phyloP scores from a whole-genome alignment of 768 basidiomycete species.

The Calocera viscosa region DNA sequence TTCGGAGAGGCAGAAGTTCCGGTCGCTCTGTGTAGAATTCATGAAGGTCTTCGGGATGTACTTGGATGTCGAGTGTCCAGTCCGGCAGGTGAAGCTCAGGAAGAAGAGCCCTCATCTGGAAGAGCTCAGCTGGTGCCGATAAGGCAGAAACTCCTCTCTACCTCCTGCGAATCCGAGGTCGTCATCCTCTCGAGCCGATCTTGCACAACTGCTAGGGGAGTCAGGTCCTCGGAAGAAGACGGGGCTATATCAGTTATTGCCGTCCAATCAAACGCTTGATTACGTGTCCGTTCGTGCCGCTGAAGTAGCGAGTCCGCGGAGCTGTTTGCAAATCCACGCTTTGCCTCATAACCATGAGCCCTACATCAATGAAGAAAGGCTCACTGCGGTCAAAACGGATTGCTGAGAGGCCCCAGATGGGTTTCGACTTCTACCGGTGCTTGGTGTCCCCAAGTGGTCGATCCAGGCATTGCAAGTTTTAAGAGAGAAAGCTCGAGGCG shows the following conservation, averaged over 20 bases:
- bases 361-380: neutral
- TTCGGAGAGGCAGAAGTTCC: neutral
- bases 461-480: constrained; percentile 2
- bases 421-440: neutral
- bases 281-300: neutral
- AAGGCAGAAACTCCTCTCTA: neutral
- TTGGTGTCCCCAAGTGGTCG: neutral
- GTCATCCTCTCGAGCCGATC: neutral
- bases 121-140: neutral
- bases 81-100: neutral
- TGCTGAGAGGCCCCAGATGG: neutral
- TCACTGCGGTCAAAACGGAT: neutral
- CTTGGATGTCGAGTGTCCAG: neutral
- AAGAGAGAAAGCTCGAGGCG: neutral
- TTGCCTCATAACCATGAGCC: neutral
- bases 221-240: neutral
- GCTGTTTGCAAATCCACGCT: neutral
- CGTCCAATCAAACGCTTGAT: neutral
- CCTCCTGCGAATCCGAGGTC: neutral
- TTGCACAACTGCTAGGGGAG: neutral
- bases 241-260: neutral
- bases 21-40: neutral
- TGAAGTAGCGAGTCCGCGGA: neutral
- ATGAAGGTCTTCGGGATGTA: neutral
- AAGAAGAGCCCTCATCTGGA: neutral